Conservation (phyloP, 768 basidiomycete species). For the Fistulinella prunicolor region DNA sequence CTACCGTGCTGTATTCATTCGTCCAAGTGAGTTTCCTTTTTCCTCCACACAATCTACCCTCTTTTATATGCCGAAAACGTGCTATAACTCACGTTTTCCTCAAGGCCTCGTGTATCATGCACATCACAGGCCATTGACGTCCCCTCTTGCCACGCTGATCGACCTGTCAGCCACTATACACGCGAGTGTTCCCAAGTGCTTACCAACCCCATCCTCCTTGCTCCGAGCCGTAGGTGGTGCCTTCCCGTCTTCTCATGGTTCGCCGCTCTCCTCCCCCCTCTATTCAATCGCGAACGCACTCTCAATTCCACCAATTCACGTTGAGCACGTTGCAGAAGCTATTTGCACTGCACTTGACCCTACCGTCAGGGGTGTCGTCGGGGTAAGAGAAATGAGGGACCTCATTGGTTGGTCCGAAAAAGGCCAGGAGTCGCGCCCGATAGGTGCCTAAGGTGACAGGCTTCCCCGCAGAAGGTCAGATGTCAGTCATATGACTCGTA, state of each 20-base stretch:
- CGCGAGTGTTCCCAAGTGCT: slow-evolving; percentile 47
- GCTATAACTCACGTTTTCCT: slow-evolving; percentile 8
- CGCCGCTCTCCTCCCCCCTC: slow-evolving; percentile 44
- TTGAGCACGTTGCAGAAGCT: slow-evolving; percentile 91
- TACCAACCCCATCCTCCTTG: slow-evolving; percentile 65
- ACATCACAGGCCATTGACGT: slow-evolving; percentile 85
- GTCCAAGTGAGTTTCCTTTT: slow-evolving; percentile 71
- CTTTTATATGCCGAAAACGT: slow-evolving; percentile 11
- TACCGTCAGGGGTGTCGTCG: slow-evolving; percentile 61
- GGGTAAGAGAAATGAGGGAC: slow-evolving; percentile 69
- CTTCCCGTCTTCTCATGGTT: slow-evolving; percentile 31
- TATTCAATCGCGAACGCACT: slow-evolving; percentile 76
- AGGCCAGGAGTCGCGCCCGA: slow-evolving; percentile 22
- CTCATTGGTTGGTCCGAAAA: slow-evolving; percentile 64
- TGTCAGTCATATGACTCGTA: slow-evolving; percentile 3
- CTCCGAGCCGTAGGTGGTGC: slow-evolving; percentile 51
- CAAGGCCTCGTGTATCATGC: slow-evolving; percentile 95
- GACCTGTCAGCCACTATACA: slow-evolving; percentile 79
- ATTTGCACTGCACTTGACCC: slow-evolving; percentile 62
- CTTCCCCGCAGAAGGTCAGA: slow-evolving; percentile 5
- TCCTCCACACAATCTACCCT: slow-evolving; percentile 10
- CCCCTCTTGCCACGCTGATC: slow-evolving; percentile 78
- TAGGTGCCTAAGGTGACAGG: slow-evolving; percentile 13
- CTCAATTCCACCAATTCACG: slow-evolving; percentile 87
- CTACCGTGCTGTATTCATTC: slow-evolving; percentile 74